Evolutionary conservation across 148 eudicot species (phyloP).

Genomic region (Fagopyrum esculentum): DNA sequence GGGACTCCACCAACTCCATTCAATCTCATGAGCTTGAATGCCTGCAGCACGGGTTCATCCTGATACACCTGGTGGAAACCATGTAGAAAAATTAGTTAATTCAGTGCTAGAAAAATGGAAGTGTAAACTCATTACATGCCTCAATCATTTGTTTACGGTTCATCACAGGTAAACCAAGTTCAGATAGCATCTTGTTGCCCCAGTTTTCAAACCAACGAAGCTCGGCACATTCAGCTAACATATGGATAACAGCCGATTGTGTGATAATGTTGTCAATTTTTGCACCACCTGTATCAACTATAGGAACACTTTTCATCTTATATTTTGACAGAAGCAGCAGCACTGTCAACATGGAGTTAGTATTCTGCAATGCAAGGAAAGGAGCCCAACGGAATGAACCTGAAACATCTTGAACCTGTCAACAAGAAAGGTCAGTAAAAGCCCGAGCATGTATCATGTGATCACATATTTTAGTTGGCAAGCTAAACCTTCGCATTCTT

Average conservation of each 20-base stretch:
- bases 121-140: constrained; percentile 24
- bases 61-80: constrained; percentile 48
- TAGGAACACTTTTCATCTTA: constrained; percentile 94
- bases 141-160: constrained; percentile 40
- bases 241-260: constrained; percentile 90
- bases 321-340: constrained; percentile 80
- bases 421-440: constrained; percentile 4
- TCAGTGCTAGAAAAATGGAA: neutral
- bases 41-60: constrained; percentile 88
- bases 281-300: constrained; percentile 63
- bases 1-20: constrained; percentile 87
- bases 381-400: constrained; percentile 98
- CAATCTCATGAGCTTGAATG: constrained; percentile 79
- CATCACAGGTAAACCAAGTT: constrained; percentile 87
- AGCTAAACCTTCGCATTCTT: constrained; percentile 66
- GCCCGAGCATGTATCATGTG: neutral
- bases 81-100: neutral
- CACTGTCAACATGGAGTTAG: constrained; percentile 85
- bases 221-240: constrained; percentile 90
- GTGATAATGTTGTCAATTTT: constrained; percentile 79
- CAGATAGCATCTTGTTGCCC: constrained; percentile 65
- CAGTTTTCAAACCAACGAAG: constrained; percentile 91
- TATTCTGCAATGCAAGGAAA: constrained; percentile 80
- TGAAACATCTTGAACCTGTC: constrained; percentile 79
- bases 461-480: neutral